A percentile compares a stretch with the other conserved stretches of the same genome.
phyloP scores from a whole-genome alignment of 345 rosid species.

The Citrus sinensis region DVS_A1.0 CM039165.1:21238001-21238500 shows the following conservation, averaged over 20 bases:
- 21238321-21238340: no score
- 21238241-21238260: not conserved
- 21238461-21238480: no score
- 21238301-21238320: no score
- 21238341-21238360: not conserved
- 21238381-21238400: not conserved
- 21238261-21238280: no score
- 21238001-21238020: not conserved
- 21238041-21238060: not conserved
- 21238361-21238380: not conserved
- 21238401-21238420: not conserved
- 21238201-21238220: not conserved
- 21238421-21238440: not conserved
- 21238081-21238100: not conserved
- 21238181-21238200: not conserved
- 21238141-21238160: not conserved
- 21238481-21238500: not conserved
- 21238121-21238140: not conserved
- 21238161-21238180: not conserved
- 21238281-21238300: no score
- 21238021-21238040: not conserved
- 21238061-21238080: not conserved
- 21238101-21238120: not conserved
- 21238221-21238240: not conserved
- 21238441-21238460: no score